Conservation (phyloP, 2,329 filamentous ascomycete genomes). For the Hymenoscyphus albidus region DNA sequence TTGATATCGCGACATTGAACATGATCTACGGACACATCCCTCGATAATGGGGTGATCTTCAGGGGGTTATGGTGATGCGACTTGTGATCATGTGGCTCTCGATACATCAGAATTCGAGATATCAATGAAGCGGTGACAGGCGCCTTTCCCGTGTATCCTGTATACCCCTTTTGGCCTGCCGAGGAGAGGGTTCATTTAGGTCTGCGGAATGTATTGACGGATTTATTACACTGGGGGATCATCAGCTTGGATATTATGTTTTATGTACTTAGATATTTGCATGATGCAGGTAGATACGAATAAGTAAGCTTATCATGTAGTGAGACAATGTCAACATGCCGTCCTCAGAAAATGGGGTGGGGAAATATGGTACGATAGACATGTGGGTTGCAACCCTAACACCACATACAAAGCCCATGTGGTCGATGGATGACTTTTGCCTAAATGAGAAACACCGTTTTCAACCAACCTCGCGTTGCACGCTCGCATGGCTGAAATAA, state of each 20-base stretch:
- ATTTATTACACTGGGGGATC: conserved; percentile 1
- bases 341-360: neutral
- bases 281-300: conserved; percentile 11
- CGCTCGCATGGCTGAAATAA: conserved; percentile 6
- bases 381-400: conserved; percentile 8
- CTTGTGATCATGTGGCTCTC: neutral
- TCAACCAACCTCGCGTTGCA: conserved; percentile 7
- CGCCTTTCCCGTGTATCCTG: neutral
- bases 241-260: neutral
- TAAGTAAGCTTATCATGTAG: conserved; percentile 16
- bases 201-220: neutral
- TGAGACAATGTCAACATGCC: conserved; percentile 6
- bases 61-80: neutral
- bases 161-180: neutral
- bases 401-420: conserved; percentile 6
- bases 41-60: conserved; percentile 3
- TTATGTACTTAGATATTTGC: neutral
- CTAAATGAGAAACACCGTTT: conserved; percentile 10
- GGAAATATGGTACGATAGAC: neutral
- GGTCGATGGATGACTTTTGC: conserved; percentile 9
- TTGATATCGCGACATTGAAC: neutral
- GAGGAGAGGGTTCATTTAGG: neutral
- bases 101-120: conserved; percentile 2
- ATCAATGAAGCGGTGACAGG: conserved; percentile 1
- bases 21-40: neutral